Evolutionary conservation across 1,139 yeast species (phyloP).

Genomic region (Keqinozyma sinolaborantium): DNA sequence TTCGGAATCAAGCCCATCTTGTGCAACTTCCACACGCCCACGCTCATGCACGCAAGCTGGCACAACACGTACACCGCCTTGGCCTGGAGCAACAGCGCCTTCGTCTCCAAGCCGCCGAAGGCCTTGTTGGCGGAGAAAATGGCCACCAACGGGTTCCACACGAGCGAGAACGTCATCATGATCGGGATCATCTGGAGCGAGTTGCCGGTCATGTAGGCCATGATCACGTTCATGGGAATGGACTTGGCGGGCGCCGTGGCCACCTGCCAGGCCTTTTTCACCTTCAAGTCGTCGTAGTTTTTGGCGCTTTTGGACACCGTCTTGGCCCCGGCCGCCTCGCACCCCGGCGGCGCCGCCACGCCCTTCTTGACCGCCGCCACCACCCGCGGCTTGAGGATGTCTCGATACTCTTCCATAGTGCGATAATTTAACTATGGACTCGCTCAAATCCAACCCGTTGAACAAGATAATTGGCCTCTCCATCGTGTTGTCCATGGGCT

Average conservation of each 20-base stretch:
- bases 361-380: slow-evolving; percentile 10
- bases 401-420: slow-evolving; percentile 9
- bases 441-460: slow-evolving; percentile 50
- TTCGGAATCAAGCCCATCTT: slow-evolving; percentile 91
- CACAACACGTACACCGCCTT: slow-evolving; percentile 46
- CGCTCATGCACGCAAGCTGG: slow-evolving; percentile 61
- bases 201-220: slow-evolving; percentile 94
- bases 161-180: slow-evolving; percentile 83
- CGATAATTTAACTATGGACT: slow-evolving; percentile 20
- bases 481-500: slow-evolving; percentile 72
- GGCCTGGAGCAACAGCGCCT: slow-evolving; percentile 35
- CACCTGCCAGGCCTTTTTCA: slow-evolving; percentile 80
- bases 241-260: slow-evolving; percentile 83
- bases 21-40: slow-evolving; percentile 84
- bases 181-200: slow-evolving; percentile 87
- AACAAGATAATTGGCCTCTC: slow-evolving; percentile 74
- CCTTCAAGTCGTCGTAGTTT: slow-evolving; percentile 33
- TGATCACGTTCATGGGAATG: slow-evolving; percentile 81
- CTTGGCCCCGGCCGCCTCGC: slow-evolving; percentile 4
- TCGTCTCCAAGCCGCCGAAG: slow-evolving; percentile 36
- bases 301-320: slow-evolving; percentile 2
- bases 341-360: slow-evolving; percentile 19
- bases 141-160: slow-evolving; percentile 74
- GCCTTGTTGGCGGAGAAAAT: slow-evolving; percentile 51
- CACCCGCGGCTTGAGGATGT: slow-evolving; percentile 14